Percentiles rank a stretch among this genome's conserved stretches.
phyloP scores from a whole-genome alignment of 2,329 filamentous ascomycete species.

The Aureobasidium sp. region DNA sequence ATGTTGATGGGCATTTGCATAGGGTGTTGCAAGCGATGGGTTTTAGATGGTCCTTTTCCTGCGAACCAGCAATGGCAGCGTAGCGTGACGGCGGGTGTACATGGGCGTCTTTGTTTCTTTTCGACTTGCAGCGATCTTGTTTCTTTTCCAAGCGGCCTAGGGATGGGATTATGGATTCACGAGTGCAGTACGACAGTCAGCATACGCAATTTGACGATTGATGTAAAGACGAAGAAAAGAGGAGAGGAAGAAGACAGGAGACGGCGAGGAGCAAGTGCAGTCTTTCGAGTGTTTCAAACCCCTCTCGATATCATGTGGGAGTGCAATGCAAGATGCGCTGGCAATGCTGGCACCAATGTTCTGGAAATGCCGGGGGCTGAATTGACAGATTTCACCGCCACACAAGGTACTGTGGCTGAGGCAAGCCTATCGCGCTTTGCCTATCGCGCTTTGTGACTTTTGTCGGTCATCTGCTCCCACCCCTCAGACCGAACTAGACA shows the following conservation, averaged over 20 bases:
- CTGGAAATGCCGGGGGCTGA: slow-evolving; percentile 1
- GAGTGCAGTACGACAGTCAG: not conserved
- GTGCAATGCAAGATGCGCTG: slow-evolving; percentile 10
- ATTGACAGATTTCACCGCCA: not conserved
- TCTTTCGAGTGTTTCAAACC: not conserved
- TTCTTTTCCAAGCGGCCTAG: not conserved
- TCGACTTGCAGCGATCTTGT: not conserved
- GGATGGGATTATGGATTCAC: not conserved
- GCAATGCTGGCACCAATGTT: not conserved
- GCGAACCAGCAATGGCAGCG: slow-evolving; percentile 9
- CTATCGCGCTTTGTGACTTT: not conserved
- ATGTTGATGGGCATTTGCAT: slow-evolving; percentile 5
- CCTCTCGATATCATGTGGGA: slow-evolving; percentile 9
- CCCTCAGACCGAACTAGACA: not conserved
- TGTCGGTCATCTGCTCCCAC: no score
- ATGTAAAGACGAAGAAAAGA: not conserved
- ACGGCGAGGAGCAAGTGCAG: not conserved
- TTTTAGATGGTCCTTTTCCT: slow-evolving; percentile 6
- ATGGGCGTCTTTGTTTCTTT: not conserved
- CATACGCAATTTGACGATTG: not conserved
- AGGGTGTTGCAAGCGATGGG: slow-evolving; percentile 2
- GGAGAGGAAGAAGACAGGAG: not conserved
- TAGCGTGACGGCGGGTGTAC: slow-evolving; percentile 1
- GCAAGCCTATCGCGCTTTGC: not conserved
- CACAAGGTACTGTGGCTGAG: not conserved